These are phyloP conservation scores for Planoprotostelium fungivorum DNA, from an alignment of 78 protist genomes.

Conservation along the genomic window DNA sequence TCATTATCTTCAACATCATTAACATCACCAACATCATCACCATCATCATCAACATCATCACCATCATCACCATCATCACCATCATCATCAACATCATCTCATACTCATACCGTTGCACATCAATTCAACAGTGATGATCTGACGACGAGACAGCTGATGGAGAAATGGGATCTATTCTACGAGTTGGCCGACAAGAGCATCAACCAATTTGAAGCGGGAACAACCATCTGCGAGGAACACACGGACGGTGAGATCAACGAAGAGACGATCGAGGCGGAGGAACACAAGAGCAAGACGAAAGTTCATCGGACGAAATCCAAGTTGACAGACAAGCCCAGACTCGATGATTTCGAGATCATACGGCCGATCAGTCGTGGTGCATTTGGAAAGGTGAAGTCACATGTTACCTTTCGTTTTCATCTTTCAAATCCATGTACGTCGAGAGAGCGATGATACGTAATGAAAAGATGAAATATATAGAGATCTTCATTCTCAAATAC, in stretches of 20 bases:
- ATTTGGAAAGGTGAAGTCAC: constrained; percentile 48
- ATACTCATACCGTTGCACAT: neutral
- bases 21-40: no score
- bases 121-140: neutral
- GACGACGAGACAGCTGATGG: neutral
- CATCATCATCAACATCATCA: no score
- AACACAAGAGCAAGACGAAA: no score
- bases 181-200: neutral
- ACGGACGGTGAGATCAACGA: neutral
- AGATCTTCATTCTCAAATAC: no score
- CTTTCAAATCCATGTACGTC: no score
- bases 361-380: constrained; percentile 74
- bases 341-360: constrained; percentile 57
- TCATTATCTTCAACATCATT: no score
- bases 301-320: neutral
- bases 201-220: neutral
- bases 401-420: no score
- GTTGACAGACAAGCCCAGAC: neutral
- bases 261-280: neutral
- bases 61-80: no score
- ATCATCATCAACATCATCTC: no score
- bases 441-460: no score
- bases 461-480: no score
- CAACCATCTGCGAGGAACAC: neutral
- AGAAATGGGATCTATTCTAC: neutral